These are phyloP conservation scores for Fusarium torulosum DNA, from an alignment of 2,329 filamentous ascomycete genomes.

Conservation along the genomic window DNA sequence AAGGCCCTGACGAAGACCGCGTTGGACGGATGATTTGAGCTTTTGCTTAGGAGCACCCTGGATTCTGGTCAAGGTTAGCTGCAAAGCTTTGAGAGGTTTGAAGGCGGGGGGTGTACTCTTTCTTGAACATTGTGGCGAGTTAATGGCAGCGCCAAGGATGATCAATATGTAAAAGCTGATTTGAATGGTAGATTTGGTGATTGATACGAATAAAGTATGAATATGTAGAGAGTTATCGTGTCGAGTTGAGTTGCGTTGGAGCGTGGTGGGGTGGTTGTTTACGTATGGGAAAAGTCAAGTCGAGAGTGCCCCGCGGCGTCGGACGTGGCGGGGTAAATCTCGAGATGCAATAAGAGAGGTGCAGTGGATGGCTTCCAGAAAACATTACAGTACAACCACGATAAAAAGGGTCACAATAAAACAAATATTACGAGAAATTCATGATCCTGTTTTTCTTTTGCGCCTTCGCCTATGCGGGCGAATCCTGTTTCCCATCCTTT, in stretches of 20 bases:
- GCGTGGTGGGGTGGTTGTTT: conserved; percentile 43
- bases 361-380: not conserved
- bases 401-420: not conserved
- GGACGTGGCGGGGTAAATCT: conserved; percentile 48
- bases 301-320: conserved; percentile 45
- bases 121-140: conserved; percentile 83
- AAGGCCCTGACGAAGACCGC: conserved; percentile 84
- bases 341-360: conserved; percentile 48
- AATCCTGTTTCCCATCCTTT: conserved; percentile 4
- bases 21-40: conserved; percentile 96
- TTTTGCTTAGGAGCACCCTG: conserved; percentile 84
- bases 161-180: not conserved
- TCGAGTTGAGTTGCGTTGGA: conserved; percentile 17
- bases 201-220: not conserved
- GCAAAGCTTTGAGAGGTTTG: conserved; percentile 5
- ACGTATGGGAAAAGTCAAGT: conserved; percentile 46
- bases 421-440: not conserved
- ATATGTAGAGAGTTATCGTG: not conserved
- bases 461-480: conserved; percentile 2
- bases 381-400: not conserved
- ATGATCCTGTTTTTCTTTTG: conserved; percentile 31
- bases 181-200: accelerated
- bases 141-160: conserved; percentile 18
- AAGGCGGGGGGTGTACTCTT: conserved; percentile 73
- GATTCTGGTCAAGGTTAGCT: conserved; percentile 63